A percentile compares a stretch with the other conserved stretches of the same genome.
phyloP scores from a whole-genome alignment of 2,329 filamentous ascomycete genomes.

The Colletotrichum gigasporum region DNA sequence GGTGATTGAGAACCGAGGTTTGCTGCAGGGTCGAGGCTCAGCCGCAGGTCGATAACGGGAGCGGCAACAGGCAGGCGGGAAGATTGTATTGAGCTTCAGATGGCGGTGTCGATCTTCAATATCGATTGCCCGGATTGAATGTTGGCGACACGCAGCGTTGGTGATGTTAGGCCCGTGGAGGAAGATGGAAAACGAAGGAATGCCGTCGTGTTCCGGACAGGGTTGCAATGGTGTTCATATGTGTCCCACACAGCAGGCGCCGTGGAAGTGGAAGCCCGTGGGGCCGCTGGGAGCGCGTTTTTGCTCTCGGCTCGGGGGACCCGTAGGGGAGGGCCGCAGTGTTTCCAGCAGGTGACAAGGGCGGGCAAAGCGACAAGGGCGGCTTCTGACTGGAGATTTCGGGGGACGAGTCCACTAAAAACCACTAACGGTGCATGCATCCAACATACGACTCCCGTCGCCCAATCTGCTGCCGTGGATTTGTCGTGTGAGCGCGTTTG shows the following conservation, averaged over 20 bases:
- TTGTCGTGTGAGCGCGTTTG: slow-evolving; percentile 28
- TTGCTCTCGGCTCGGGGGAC: slow-evolving; percentile 12
- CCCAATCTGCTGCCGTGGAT: slow-evolving; percentile 23
- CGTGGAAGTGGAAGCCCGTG: slow-evolving; percentile 24
- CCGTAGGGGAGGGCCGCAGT: slow-evolving; percentile 18
- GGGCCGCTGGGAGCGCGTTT: slow-evolving; percentile 29
- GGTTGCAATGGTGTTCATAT: slow-evolving; percentile 33
- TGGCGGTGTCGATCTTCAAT: slow-evolving; percentile 3
- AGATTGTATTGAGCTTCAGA: background rate
- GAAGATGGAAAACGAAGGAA: slow-evolving; percentile 30
- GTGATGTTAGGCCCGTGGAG: slow-evolving; percentile 16
- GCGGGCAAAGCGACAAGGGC: slow-evolving; percentile 1
- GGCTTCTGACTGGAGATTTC: slow-evolving; percentile 26
- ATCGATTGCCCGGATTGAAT: background rate
- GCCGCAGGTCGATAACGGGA: slow-evolving; percentile 16
- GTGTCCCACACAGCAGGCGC: slow-evolving; percentile 24
- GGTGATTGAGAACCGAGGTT: slow-evolving; percentile 20
- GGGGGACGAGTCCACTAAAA: slow-evolving; percentile 29
- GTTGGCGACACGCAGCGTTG: slow-evolving; percentile 6
- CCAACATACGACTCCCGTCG: slow-evolving; percentile 16
- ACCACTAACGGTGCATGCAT: slow-evolving; percentile 25
- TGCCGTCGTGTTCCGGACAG: slow-evolving; percentile 31
- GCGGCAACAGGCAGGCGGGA: background rate
- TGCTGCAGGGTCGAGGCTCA: slow-evolving; percentile 23
- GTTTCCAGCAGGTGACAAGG: slow-evolving; percentile 12